Evolutionary conservation across 768 basidiomycete species (phyloP).

Genomic region (Psilocybe tampanensis): DNA sequence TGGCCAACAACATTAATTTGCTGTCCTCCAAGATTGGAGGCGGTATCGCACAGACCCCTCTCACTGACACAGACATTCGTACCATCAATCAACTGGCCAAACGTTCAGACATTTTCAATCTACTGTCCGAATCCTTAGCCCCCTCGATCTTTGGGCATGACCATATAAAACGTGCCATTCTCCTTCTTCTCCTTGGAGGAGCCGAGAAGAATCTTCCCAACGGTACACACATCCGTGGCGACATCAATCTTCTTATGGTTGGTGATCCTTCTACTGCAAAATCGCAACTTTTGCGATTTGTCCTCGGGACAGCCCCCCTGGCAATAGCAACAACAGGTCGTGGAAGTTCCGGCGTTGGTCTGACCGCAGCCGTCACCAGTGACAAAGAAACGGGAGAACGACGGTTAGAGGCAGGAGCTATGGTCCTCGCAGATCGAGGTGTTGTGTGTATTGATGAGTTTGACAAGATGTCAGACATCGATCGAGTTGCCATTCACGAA

Average conservation of each 20-base stretch:
- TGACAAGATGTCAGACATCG: slow-evolving; percentile 99
- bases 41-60: slow-evolving; percentile 88
- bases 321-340: slow-evolving; percentile 98
- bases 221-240: slow-evolving; percentile 98
- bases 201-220: slow-evolving; percentile 98
- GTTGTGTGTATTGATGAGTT: slow-evolving; percentile 99
- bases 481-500: slow-evolving; percentile 99
- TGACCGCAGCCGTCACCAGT: slow-evolving; percentile 97
- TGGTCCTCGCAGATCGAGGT: slow-evolving; percentile 98
- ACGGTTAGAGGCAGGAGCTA: slow-evolving; percentile 95
- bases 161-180: slow-evolving; percentile 91
- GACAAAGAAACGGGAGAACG: slow-evolving; percentile 98
- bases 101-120: slow-evolving; percentile 80
- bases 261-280: slow-evolving; percentile 99
- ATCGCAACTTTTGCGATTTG: slow-evolving; percentile 93
- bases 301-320: slow-evolving; percentile 92
- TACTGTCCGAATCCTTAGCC: slow-evolving; percentile 93
- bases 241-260: slow-evolving; percentile 99
- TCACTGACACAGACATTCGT: slow-evolving; percentile 94
- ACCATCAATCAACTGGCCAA: slow-evolving; percentile 93
- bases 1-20: slow-evolving; percentile 94
- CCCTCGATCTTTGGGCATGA: slow-evolving; percentile 98
- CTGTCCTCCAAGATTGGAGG: slow-evolving; percentile 95
- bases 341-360: slow-evolving; percentile 97
- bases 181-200: slow-evolving; percentile 92